Percentiles rank a stretch among this genome's conserved stretches.
phyloP scores from a whole-genome alignment of 2,329 filamentous ascomycete genomes.

The Onygena corvina region DNA sequence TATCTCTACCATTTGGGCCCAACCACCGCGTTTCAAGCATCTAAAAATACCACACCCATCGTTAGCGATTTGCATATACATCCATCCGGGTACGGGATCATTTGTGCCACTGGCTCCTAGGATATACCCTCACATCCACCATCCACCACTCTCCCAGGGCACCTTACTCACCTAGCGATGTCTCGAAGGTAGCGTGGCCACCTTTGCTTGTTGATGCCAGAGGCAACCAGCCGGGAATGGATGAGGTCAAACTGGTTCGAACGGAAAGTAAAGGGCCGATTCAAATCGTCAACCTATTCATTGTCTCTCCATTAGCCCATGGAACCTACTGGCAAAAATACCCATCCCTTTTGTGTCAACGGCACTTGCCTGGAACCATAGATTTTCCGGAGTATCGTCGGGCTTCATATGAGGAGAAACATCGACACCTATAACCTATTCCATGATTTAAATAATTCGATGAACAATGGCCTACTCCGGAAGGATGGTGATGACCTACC shows the following conservation, averaged over 20 bases:
- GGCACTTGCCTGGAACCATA: constrained; percentile 50
- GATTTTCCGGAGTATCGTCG: constrained; percentile 51
- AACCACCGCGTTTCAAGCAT: constrained; percentile 62
- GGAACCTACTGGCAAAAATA: background rate
- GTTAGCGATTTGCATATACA: background rate
- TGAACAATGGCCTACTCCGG: constrained; percentile 8
- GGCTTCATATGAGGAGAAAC: constrained; percentile 59
- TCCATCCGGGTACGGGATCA: too few relatives aligned
- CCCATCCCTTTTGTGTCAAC: background rate
- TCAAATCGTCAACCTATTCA: constrained; percentile 54
- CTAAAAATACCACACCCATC: constrained; percentile 23
- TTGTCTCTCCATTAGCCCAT: background rate
- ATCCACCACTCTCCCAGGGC: background rate
- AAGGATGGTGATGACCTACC: constrained; percentile 35
- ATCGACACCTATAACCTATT: constrained; percentile 58
- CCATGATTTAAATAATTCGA: background rate
- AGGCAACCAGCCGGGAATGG: constrained; percentile 52
- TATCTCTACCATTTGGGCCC: constrained; percentile 80
- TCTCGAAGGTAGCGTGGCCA: constrained; percentile 69
- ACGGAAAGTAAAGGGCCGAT: constrained; percentile 55
- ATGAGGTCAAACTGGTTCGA: constrained; percentile 68
- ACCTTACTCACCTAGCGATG: constrained; percentile 45
- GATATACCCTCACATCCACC: background rate
- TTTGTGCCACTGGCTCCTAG: too few relatives aligned
- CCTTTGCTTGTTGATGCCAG: constrained; percentile 56